Percentiles rank a stretch among this genome's conserved stretches.
These are phyloP conservation scores for Aurifilum marmelostoma DNA, from an alignment of 2,329 filamentous ascomycete species.

Conservation along the genomic window DNA sequence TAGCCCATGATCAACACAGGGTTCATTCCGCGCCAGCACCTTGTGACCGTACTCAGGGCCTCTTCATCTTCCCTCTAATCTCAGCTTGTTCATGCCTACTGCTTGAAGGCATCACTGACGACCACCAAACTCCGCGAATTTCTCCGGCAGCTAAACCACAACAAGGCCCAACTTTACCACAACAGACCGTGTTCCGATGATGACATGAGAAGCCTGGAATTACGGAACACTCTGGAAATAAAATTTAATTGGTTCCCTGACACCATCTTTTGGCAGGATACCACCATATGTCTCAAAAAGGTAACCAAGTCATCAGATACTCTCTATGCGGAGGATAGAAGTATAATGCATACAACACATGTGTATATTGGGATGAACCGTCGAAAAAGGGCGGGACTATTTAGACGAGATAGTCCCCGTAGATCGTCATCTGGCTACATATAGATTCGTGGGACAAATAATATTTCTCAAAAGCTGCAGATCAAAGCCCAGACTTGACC, in stretches of 20 bases:
- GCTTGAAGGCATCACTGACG: not conserved
- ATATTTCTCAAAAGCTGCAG: not conserved
- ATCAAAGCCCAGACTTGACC: not conserved
- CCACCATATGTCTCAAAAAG: not conserved
- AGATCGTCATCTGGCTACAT: not conserved
- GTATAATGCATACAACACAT: no score
- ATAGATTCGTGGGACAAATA: not conserved
- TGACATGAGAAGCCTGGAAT: not conserved
- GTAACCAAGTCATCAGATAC: not conserved
- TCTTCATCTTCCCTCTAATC: not conserved
- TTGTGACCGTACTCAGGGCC: not conserved
- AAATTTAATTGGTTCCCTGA: not conserved
- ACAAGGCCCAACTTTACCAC: not conserved
- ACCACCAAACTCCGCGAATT: constrained; percentile 8
- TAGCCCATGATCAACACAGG: not conserved
- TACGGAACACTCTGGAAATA: not conserved
- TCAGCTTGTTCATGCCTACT: not conserved
- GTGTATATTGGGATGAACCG: no score
- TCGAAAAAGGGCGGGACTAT: not conserved
- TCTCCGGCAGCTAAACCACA: constrained; percentile 6
- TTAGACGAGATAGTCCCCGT: not conserved
- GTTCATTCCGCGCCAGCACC: not conserved
- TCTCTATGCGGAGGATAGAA: not conserved
- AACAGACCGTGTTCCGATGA: constrained; percentile 9
- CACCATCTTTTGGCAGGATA: not conserved